These are phyloP conservation scores for Zygosaccharomyces lentus DNA, from an alignment of 805 yeast species.

Conservation along the genomic window DNA sequence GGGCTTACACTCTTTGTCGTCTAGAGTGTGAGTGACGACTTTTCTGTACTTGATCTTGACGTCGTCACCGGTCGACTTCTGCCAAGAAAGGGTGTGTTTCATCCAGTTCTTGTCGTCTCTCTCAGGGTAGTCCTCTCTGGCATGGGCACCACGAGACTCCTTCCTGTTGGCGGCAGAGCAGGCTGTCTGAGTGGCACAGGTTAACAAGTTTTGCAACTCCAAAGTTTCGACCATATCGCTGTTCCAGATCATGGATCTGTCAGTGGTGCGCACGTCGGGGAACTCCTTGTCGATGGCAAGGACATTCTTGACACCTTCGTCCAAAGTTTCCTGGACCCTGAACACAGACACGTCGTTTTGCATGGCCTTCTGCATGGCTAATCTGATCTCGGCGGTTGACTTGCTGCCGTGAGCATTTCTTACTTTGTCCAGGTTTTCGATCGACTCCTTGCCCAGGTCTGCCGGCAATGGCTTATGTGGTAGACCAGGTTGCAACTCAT, in stretches of 20 bases:
- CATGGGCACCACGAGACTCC: slow-evolving; percentile 99
- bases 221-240: slow-evolving; percentile 93
- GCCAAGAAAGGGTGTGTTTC: slow-evolving; percentile 97
- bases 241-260: slow-evolving; percentile 98
- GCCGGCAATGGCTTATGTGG: slow-evolving; percentile 81
- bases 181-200: slow-evolving; percentile 97
- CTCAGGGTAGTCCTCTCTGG: slow-evolving; percentile 94
- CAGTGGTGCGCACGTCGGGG: slow-evolving; percentile 76
- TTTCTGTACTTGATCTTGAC: slow-evolving; percentile 79
- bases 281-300: slow-evolving; percentile 69
- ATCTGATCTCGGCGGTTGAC: slow-evolving; percentile 84
- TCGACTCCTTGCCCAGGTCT: slow-evolving; percentile 83
- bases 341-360: slow-evolving; percentile 96
- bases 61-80: slow-evolving; percentile 61
- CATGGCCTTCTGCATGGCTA: slow-evolving; percentile 92
- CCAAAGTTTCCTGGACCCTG: slow-evolving; percentile 88
- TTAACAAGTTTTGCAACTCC: slow-evolving; percentile 91
- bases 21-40: slow-evolving; percentile 79
- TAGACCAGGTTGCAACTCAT: slow-evolving; percentile 78
- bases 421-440: slow-evolving; percentile 82
- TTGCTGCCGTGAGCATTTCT: slow-evolving; percentile 81
- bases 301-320: slow-evolving; percentile 83
- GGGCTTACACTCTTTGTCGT: slow-evolving; percentile 86
- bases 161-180: slow-evolving; percentile 88
- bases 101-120: slow-evolving; percentile 97